These are phyloP conservation scores for Fulvia fulva DNA, from an alignment of 2,329 filamentous ascomycete species.

Conservation along the genomic window DNA sequence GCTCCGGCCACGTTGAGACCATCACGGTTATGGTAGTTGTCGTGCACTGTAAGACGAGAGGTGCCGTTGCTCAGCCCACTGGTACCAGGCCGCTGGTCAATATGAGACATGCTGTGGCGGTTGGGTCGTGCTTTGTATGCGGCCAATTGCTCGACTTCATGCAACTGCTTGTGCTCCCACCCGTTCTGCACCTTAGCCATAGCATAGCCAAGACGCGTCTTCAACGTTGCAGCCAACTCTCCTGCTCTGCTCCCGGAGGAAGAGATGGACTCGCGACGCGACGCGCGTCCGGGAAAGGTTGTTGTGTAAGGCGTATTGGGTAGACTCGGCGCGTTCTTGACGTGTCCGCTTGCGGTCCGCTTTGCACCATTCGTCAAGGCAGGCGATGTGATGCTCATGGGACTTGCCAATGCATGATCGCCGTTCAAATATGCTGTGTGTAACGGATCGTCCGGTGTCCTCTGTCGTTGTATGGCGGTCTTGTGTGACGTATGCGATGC, in stretches of 20 bases:
- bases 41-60: conserved; percentile 28
- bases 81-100: conserved; percentile 28
- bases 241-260: conserved; percentile 67
- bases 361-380: conserved; percentile 56
- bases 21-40: conserved; percentile 18
- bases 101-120: conserved; percentile 25
- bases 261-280: conserved; percentile 66
- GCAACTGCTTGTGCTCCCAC: conserved; percentile 74
- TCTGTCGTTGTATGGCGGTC: conserved; percentile 10
- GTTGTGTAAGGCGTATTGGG: conserved; percentile 26
- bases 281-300: conserved; percentile 41
- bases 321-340: conserved; percentile 58
- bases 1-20: conserved; percentile 12
- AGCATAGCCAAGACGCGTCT: conserved; percentile 82
- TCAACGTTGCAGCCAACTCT: conserved; percentile 79
- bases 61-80: conserved; percentile 28
- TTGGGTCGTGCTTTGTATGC: conserved; percentile 54
- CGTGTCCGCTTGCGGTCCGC: conserved; percentile 69
- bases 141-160: conserved; percentile 71
- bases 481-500: conserved; percentile 3
- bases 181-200: conserved; percentile 91
- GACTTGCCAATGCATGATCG: conserved; percentile 31
- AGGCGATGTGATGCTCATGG: conserved; percentile 41
- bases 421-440: conserved; percentile 20
- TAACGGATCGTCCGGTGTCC: conserved; percentile 15